Percentiles rank a stretch among this genome's conserved stretches.
These are phyloP conservation scores for Ceratocystis diversiconidia DNA, from an alignment of 2,329 filamentous ascomycete genomes.

Conservation along the genomic window DNA sequence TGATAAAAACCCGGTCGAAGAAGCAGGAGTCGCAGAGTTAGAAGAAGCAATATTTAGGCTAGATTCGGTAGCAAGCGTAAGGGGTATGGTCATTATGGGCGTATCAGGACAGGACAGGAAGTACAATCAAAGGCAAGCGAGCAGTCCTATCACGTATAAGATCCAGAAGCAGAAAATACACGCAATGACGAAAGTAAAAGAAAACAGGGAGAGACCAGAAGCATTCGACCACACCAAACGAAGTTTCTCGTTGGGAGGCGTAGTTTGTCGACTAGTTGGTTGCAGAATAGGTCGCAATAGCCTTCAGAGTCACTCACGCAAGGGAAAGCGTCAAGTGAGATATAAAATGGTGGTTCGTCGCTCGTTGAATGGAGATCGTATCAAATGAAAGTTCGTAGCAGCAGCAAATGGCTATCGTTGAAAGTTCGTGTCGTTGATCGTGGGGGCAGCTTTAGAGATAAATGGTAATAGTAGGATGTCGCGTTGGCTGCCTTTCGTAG, in stretches of 20 bases:
- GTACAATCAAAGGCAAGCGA: neutral
- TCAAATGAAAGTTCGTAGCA: neutral
- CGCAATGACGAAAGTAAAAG: neutral
- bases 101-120: neutral
- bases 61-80: conserved; percentile 15
- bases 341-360: neutral
- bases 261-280: neutral
- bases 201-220: neutral
- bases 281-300: no score
- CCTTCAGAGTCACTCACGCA: neutral
- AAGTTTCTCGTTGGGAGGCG: neutral
- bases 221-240: neutral
- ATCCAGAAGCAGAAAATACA: neutral
- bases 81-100: conserved; percentile 16
- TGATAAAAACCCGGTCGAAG: conserved; percentile 1
- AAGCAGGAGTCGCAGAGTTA: neutral
- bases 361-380: neutral
- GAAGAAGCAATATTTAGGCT: conserved; percentile 11
- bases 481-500: neutral
- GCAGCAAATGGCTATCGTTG: neutral
- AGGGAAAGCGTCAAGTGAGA: neutral
- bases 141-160: neutral
- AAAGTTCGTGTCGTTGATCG: neutral
- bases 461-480: conserved; percentile 1
- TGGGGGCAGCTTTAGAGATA: neutral